Evolutionary conservation across 2,329 filamentous ascomycete genomes (phyloP), one percentile per base, ranked within the genome.

Genomic region (Thermothelomyces thermophilus): DNA sequence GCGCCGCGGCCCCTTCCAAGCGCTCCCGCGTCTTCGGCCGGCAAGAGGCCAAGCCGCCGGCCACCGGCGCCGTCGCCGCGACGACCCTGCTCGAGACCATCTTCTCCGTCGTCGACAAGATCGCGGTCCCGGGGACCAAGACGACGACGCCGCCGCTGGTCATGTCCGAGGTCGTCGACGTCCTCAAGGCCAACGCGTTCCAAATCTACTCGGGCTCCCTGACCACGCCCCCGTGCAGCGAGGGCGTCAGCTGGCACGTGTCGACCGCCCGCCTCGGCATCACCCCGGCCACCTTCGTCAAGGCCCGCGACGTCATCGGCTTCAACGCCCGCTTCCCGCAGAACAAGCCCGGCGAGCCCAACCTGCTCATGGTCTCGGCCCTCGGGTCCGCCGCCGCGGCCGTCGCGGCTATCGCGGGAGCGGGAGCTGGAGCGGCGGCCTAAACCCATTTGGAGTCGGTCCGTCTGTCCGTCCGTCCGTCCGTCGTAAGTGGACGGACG

Each of bases 281-380:
- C 35, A 66, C 67, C 4, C 58, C 64, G 8, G 41, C 60, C 10
- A 69, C 70, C 13, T 74, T 70, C 54, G 56, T 61, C 40, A 63
- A 61, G 41, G 70, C 65, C 14, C 67, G 70, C 46, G 63, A 68
- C 33, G 66, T 74, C 37, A 67, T 76, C 46, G 71, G 71, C 28
- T 75, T 72, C 64, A 76, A 76, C 63, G 63, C 71, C 5, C 66
- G 73, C 17, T 72, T 68, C 51, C 64, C 71, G 2, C 73, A 76
- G 58, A 71, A 71, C 56, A 58, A 54, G 1, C 70, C 67, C 1
- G 71, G 70, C 31, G 39, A 66, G 58, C 51, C 60, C 10, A 74
- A 74, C 54, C 50, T 72, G 24, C 58, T 72, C 36, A 56, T 56
- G 55, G 20, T 54, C 19, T 50, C 49, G 3, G 49, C 54, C 5